These are phyloP conservation scores for Harringtonia lauricola DNA, from an alignment of 2,329 filamentous ascomycete species.

Conservation along the genomic window DNA sequence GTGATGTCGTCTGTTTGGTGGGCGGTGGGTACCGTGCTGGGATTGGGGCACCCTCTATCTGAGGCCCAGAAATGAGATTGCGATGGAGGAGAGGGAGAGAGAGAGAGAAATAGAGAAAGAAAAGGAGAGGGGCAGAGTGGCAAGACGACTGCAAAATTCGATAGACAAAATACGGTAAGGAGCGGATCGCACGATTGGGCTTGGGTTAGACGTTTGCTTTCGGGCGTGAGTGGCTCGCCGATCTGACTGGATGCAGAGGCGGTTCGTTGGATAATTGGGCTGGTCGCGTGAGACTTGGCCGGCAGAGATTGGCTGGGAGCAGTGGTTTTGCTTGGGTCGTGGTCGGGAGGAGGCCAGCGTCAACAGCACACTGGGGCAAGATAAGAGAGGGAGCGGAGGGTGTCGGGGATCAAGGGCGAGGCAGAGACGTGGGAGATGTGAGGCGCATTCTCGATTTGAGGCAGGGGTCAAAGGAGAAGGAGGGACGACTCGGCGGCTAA, in stretches of 20 bases:
- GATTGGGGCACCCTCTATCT: too few species aligned
- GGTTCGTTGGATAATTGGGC: background rate
- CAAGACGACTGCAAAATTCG: background rate
- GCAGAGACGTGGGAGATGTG: too few species aligned
- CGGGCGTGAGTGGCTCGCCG: background rate
- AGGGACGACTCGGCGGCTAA: background rate
- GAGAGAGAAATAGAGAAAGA: background rate
- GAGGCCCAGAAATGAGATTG: too few species aligned
- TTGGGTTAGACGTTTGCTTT: background rate
- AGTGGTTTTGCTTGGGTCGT: background rate
- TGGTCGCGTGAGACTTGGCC: constrained; percentile 14
- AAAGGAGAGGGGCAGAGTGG: background rate
- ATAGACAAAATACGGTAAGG: background rate
- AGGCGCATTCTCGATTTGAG: too few species aligned
- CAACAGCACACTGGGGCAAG: background rate
- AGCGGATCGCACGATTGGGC: background rate
- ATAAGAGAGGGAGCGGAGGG: background rate
- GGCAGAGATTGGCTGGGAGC: constrained; percentile 10
- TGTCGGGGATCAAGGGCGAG: too few species aligned
- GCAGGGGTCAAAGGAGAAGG: background rate
- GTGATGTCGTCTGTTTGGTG: background rate
- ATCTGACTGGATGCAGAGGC: background rate
- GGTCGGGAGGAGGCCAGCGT: background rate
- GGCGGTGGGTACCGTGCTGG: too few species aligned
- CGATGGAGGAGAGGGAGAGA: too few species aligned